Base-by-base conservation (phyloP, 1,284 basidiomycete genomes). In the Kwoniella shivajii region DNA sequence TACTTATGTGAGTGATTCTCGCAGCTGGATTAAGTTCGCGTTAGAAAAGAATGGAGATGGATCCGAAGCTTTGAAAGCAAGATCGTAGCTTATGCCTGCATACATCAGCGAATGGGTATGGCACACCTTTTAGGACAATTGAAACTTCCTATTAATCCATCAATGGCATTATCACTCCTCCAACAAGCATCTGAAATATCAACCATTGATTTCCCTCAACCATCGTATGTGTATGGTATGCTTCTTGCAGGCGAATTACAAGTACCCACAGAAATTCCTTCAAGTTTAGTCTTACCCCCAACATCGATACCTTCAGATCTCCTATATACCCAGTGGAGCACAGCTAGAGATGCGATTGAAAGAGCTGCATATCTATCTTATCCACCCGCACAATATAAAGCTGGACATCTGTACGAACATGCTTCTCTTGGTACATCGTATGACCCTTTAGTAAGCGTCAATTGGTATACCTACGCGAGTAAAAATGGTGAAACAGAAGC, bases 401-500 rank as follows among this genome's bases (percentile, higher is more conserved):
- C 91, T 46, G 94, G 93, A 0, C 89, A 91, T 72, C 85, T 88
- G 3, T 94, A 92, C 78, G 94, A 97, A 73, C 92, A 95, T 67
- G 93, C 93, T 0, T 83, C 87, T 37, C 82, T 90, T 1, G 88
- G 88, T 0, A 92, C 89, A 80, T 83, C 87, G 0, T 97, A 92
- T 75, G 92, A 97, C 69, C 87, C 93, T 0, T 80, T 96, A 16
- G 81, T 96, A 38, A 89, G 87, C 55, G 92, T 98, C 24, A 90
- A 95, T 74, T 97, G 93, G 76, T 97, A 97, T 77, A 87, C 85
- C 30, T 74, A 82, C 7, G 94, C 93, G 0, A 88, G 85, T 56
- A 87, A 93, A 76, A 85, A 88, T 64, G 89, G 89, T 31, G 90
- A 96, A 76, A 82, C 84, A 39, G 92, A 97, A 72, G 94, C 94